Conservation (phyloP, 208 protist genomes). For the Phytomonas francai region DNA sequence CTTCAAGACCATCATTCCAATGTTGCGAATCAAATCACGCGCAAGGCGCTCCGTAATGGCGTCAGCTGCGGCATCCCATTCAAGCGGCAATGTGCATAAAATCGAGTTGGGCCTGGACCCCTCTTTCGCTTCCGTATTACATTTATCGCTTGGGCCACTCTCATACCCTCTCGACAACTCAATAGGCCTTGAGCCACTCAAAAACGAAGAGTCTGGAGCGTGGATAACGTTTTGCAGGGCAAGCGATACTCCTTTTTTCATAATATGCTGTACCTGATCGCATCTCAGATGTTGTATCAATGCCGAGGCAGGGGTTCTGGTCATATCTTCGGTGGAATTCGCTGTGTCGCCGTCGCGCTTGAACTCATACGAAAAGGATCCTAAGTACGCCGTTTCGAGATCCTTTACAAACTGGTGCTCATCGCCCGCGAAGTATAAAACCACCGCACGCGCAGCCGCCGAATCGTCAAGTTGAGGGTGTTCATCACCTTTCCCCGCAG, state of each 20-base stretch:
- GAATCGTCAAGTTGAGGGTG: background rate
- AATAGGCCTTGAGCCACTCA: background rate
- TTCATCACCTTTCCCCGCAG: background rate
- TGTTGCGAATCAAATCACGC: constrained; percentile 18
- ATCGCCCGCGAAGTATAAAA: background rate
- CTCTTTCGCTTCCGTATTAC: background rate
- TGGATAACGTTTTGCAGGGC: background rate
- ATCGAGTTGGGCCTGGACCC: background rate
- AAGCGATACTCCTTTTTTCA: background rate
- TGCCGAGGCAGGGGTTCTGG: background rate
- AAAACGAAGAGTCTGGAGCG: background rate
- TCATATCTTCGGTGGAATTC: background rate
- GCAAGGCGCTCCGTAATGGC: constrained; percentile 47
- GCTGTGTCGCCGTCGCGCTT: background rate
- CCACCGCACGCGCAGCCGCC: background rate
- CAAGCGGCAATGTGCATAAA: constrained; percentile 15
- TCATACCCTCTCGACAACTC: background rate
- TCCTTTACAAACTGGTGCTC: background rate
- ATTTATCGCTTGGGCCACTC: background rate
- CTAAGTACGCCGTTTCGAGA: background rate
- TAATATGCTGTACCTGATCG: background rate
- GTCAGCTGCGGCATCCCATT: constrained; percentile 33
- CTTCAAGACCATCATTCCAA: background rate
- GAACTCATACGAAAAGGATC: background rate
- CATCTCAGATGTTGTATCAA: background rate